Evolutionary conservation across 495 filamentous ascomycete species (phyloP), one percentile per base, ranked within the genome.

Genomic region (Lasiosphaeria miniovina): DNA sequence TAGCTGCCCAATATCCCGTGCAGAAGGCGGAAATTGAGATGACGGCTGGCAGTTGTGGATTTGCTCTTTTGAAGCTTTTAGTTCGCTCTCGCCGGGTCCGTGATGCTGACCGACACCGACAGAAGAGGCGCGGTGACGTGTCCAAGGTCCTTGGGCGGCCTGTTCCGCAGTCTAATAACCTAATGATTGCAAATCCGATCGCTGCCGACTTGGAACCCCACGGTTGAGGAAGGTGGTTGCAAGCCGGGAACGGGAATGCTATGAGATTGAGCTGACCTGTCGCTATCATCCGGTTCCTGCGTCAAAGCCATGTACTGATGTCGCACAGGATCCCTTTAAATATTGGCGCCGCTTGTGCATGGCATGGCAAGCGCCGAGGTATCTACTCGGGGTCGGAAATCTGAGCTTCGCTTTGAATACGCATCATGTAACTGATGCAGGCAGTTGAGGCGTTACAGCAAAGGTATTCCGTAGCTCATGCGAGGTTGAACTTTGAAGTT

Each of bases 251-350:
- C 46, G 17, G 41, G 54, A 17, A 51, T 40, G 10, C 10, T 11
- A 7, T 11, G 14, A 49, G 15, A 31, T 17, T 54, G 11, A 33
- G 41, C 31, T 35, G 45, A 34, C 49, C 57, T 60, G 55, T 49
- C 17, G 45, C 54, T 58, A 57, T 10, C 54, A 15, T 31, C 35
- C 40, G 35, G 67, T 70, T 68, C 62, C 68, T 70, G 65, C 68
- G 52, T 65, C 59, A 58, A 58, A 49, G 31, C 43, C 43, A 46
- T 11, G 43, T 11, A 49, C 64, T 62, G 58, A 49, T 57, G 50
- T 55, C 36, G 34, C 58, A 33, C 40, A n/a, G 43, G 43, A 46
- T 11, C 15, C 12, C 15, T 14, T 54, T 54, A 34, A 52, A 54
- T 54, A 43, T 63, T 61, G 59, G 49, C 55, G 36, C 52, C 40